phyloP scores from a whole-genome alignment of 768 basidiomycete species.

The Auriscalpium vulgare region DNA sequence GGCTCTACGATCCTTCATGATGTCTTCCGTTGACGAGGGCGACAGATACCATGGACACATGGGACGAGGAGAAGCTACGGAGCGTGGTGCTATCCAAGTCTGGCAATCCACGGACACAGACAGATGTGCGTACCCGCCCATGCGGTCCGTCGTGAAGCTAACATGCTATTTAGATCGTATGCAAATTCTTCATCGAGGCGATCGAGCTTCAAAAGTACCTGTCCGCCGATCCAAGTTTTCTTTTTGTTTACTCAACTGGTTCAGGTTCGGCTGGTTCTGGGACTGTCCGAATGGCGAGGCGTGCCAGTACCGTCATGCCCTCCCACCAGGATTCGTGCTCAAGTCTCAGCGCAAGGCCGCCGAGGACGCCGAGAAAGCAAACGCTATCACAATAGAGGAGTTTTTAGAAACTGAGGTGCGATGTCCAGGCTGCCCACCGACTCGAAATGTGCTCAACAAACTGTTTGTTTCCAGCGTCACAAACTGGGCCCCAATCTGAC shows the following conservation, averaged over 20 bases:
- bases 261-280: conserved; percentile 92
- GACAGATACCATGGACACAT: conserved; percentile 92
- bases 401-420: conserved; percentile 94
- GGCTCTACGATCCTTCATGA: conserved; percentile 16
- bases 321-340: conserved; percentile 93
- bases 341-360: conserved; percentile 89
- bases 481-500: conserved; percentile 88
- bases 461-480: conserved; percentile 56
- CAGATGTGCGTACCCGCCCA: conserved; percentile 54
- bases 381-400: conserved; percentile 87
- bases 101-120: conserved; percentile 87
- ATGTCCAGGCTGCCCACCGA: background rate
- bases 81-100: conserved; percentile 82
- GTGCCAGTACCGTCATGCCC: conserved; percentile 91
- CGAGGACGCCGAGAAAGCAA: conserved; percentile 86
- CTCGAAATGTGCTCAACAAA: background rate
- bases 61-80: conserved; percentile 92
- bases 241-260: background rate
- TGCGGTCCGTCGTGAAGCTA: conserved; percentile 1
- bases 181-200: conserved; percentile 94
- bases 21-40: background rate
- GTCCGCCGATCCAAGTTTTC: background rate
- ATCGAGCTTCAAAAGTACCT: conserved; percentile 81
- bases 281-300: conserved; percentile 83
- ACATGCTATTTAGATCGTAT: conserved; percentile 66